These are phyloP conservation scores for Solanum dulcamara DNA, from an alignment of 257 asterid genomes.

Conservation along the genomic window DNA sequence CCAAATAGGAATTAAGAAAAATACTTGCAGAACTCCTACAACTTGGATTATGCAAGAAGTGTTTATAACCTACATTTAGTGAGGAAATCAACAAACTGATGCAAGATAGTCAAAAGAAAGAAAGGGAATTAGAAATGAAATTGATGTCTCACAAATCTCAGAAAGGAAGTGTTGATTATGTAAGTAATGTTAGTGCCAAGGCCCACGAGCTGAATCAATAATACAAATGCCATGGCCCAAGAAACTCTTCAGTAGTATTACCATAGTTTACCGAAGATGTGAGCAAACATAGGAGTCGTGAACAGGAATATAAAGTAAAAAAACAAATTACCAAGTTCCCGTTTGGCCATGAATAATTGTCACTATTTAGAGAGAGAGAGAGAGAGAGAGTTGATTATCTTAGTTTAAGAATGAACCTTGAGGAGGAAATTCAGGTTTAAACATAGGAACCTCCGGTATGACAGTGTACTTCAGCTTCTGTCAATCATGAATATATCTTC, in stretches of 20 bases:
- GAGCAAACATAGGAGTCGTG: neutral
- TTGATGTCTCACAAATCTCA: neutral
- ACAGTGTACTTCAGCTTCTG: constrained; percentile 80
- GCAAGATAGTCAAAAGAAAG: neutral
- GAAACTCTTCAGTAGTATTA: no score
- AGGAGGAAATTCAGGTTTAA: constrained; percentile 87
- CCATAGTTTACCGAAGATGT: neutral
- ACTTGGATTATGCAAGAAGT: neutral
- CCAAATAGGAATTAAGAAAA: neutral
- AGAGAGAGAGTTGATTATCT: neutral
- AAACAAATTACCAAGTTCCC: neutral
- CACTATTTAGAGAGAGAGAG: no score
- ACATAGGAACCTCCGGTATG: constrained; percentile 92
- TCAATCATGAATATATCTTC: neutral
- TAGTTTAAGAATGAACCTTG: constrained; percentile 45
- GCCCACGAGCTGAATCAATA: no score
- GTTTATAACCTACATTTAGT: neutral
- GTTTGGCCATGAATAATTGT: neutral
- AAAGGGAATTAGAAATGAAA: neutral
- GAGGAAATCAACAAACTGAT: neutral
- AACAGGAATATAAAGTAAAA: neutral
- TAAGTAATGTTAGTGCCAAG: no score
- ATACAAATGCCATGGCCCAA: no score
- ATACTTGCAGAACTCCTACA: neutral
- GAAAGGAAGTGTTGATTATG: neutral